phyloP scores from a whole-genome alignment of 345 rosid species.

The Balakata baccata region DNA sequence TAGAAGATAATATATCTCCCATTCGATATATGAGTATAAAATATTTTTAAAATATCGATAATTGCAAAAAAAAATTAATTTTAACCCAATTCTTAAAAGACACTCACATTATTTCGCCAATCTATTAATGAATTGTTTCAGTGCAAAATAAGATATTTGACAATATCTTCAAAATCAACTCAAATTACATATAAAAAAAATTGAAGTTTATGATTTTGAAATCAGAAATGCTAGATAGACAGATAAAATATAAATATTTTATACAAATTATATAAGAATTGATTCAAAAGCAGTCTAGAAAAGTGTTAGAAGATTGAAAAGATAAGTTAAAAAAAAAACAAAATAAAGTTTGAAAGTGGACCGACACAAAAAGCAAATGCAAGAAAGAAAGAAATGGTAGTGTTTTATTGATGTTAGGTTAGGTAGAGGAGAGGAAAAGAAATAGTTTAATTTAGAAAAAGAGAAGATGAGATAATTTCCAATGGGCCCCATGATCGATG shows the following conservation, averaged over 20 bases:
- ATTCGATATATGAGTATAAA: too few species aligned
- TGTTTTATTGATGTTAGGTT: too few species aligned
- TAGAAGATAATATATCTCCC: too few species aligned
- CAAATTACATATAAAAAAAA: not conserved
- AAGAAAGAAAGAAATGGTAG: not conserved
- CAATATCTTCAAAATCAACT: not conserved
- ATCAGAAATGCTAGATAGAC: too few species aligned
- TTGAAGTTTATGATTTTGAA: too few species aligned
- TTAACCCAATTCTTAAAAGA: too few species aligned
- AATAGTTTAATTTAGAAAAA: not conserved
- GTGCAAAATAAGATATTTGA: not conserved
- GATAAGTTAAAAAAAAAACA: not conserved
- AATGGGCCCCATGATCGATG: constrained; percentile 27
- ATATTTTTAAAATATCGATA: not conserved
- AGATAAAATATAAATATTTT: too few species aligned
- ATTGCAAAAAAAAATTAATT: too few species aligned
- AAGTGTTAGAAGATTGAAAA: not conserved
- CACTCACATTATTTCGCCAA: too few species aligned
- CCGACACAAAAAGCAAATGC: not conserved
- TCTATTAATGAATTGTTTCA: not conserved
- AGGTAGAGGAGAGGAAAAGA: too few species aligned
- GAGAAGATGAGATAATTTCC: constrained; percentile 7
- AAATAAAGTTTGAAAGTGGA: not conserved
- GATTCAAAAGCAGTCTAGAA: too few species aligned
- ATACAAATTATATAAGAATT: too few species aligned